phyloP scores from a whole-genome alignment of 1,284 basidiomycete genomes.

The Thecaphora frezii region DNA sequence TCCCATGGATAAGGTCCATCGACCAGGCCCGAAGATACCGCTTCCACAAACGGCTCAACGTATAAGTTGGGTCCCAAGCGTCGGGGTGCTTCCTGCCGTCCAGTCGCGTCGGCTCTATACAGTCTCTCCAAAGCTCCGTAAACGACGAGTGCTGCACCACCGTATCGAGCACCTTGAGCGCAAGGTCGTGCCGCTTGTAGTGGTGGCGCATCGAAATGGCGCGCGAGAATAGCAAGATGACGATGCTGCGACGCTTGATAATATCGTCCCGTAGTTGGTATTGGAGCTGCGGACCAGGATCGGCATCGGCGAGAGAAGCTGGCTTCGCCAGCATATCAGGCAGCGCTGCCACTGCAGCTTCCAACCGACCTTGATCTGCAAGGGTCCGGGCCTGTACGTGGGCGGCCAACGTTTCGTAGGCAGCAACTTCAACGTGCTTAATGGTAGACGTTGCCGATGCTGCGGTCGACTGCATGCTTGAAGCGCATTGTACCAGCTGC shows the following conservation, averaged over 20 bases:
- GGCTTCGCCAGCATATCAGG: not conserved
- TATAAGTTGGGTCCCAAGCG: conserved; percentile 3
- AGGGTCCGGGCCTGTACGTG: not conserved
- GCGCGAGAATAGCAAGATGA: conserved; percentile 17
- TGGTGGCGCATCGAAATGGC: conserved; percentile 5
- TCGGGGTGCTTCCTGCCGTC: not conserved
- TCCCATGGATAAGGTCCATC: not conserved
- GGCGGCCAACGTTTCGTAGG: not conserved
- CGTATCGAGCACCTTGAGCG: conserved; percentile 10
- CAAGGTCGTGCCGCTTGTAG: conserved; percentile 4
- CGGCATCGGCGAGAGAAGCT: not conserved
- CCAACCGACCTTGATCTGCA: not conserved
- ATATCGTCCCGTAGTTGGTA: conserved; percentile 3
- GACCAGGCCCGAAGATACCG: conserved; percentile 23
- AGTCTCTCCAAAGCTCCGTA: conserved; percentile 8
- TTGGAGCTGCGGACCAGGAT: conserved; percentile 6
- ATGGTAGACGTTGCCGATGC: not conserved
- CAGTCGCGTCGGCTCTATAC: conserved; percentile 4
- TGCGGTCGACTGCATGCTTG: not conserved
- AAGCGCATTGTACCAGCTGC: not conserved
- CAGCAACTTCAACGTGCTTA: not conserved
- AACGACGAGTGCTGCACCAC: conserved; percentile 4
- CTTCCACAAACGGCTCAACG: conserved; percentile 19
- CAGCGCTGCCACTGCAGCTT: not conserved
- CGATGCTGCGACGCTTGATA: conserved; percentile 17